Evolutionary conservation across 2,329 filamentous ascomycete genomes (phyloP).

Genomic region (Ascochyta fabae): DNA sequence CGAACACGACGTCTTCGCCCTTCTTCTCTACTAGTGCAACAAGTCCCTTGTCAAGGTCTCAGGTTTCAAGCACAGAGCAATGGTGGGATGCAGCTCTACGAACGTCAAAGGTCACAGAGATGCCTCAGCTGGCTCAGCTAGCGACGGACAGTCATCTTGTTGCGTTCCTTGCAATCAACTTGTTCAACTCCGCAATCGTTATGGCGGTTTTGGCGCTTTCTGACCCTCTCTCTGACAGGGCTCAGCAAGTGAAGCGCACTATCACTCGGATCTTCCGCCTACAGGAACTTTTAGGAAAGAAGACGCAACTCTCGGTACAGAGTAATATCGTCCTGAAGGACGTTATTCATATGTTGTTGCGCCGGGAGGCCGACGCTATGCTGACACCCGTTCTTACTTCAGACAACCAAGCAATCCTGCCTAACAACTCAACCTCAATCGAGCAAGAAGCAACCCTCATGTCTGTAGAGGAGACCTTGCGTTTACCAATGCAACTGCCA

Average conservation of each 20-base stretch:
- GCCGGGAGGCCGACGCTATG: slow-evolving; percentile 23
- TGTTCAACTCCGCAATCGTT: slow-evolving; percentile 55
- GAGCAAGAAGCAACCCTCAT: slow-evolving; percentile 3
- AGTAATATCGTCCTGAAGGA: slow-evolving; percentile 25
- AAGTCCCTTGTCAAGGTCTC: slow-evolving; percentile 16
- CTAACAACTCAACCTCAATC: neutral
- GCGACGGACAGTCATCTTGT: slow-evolving; percentile 54
- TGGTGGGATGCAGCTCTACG: slow-evolving; percentile 51
- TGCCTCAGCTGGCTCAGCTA: slow-evolving; percentile 45
- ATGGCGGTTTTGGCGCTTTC: slow-evolving; percentile 53
- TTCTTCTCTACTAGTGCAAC: slow-evolving; percentile 1
- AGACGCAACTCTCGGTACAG: slow-evolving; percentile 20
- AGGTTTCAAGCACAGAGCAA: slow-evolving; percentile 36
- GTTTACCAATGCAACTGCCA: slow-evolving; percentile 19
- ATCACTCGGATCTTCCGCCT: slow-evolving; percentile 53
- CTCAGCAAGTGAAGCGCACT: slow-evolving; percentile 53
- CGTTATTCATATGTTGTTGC: slow-evolving; percentile 22
- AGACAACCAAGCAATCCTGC: neutral
- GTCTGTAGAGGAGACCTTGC: slow-evolving; percentile 23
- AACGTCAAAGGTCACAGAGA: slow-evolving; percentile 48
- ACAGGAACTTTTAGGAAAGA: slow-evolving; percentile 42
- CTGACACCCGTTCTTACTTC: slow-evolving; percentile 5
- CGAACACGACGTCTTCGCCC: slow-evolving; percentile 9
- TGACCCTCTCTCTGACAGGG: slow-evolving; percentile 51
- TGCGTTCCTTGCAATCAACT: slow-evolving; percentile 54